A percentile compares a stretch with the other conserved stretches of the same genome.
Evolutionary conservation across 345 rosid species (phyloP).

Genomic region (Kernera saxatilis): DNA sequence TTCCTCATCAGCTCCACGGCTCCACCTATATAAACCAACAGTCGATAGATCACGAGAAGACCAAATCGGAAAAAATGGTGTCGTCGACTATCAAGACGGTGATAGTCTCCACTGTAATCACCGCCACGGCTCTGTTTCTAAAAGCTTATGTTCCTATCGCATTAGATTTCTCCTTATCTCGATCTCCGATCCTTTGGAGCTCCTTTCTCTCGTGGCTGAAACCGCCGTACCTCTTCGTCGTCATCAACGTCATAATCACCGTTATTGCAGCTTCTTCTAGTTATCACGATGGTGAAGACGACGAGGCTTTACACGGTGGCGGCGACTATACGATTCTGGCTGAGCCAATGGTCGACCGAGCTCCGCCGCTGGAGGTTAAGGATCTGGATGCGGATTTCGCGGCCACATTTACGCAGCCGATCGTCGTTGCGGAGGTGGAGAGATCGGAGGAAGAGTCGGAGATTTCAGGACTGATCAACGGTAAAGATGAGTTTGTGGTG

Average conservation of each 20-base stretch:
- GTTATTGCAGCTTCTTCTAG: slow-evolving; percentile 46
- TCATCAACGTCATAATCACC: slow-evolving; percentile 52
- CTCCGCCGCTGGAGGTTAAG: background rate
- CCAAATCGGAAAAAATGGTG: slow-evolving; percentile 26
- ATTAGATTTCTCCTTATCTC: slow-evolving; percentile 30
- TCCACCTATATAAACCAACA: slow-evolving; percentile 22
- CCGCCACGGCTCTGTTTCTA: slow-evolving; percentile 30
- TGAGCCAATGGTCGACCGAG: background rate
- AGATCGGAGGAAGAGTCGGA: background rate
- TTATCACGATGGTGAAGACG: background rate
- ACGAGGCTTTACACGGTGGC: background rate
- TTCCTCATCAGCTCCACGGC: slow-evolving; percentile 6
- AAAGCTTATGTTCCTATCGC: slow-evolving; percentile 35
- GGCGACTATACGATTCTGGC: background rate
- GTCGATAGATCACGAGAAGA: background rate
- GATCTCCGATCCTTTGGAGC: slow-evolving; percentile 37
- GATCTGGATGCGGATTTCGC: background rate
- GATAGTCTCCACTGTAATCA: slow-evolving; percentile 36
- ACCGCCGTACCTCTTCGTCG: slow-evolving; percentile 52
- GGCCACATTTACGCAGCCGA: background rate
- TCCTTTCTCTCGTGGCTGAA: slow-evolving; percentile 45
- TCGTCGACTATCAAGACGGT: slow-evolving; percentile 28
- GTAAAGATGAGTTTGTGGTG: slow-evolving; percentile 33
- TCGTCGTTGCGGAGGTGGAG: background rate
- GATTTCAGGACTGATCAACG: background rate